Evolutionary conservation across 805 yeast genomes (phyloP), one percentile per base, ranked within the genome.

Genomic region (Zygosaccharomyces rouxii): DNA sequence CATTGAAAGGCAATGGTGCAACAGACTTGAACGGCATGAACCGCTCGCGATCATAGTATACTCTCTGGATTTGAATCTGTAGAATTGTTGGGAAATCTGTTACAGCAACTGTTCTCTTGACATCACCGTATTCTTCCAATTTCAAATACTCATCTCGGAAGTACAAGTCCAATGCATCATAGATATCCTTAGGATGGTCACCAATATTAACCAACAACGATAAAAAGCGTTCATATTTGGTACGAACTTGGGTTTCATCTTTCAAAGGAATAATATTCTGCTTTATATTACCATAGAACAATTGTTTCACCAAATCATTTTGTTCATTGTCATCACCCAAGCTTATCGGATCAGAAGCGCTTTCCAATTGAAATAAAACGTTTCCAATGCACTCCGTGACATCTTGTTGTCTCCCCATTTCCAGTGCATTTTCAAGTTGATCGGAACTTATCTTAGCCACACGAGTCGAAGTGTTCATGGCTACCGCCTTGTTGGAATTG

Each of bases 351-450:
- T 77, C 81, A 49, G 86, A 74, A 0, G 96, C 95, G 22, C 95
- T 87, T 63, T 92, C 97, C 31, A 94, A 71, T 64, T 92, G 98
- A 54, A 84, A 86, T 11, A 90, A 73, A 6, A 94, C 97, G 64
- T 94, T 94, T 47, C 90, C 95, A 60, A 92, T 89, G 66, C 98
- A 92, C 64, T 94, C 99, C 0, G 97, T 89, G 16, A 94, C 98
- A 71, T 94, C 99, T 65, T 94, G 99, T 64, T 94, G 99, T 55
- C 95, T 75, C 2, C 97, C 96, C 60, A 83, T 73, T 60, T 87
- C 90, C 46, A 84, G 72, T 0, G 94, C 83, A 57, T 83, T 78
- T 49, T 81, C 89, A 67, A 85, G 76, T 59, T 84, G 89, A 52
- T 82, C 86, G 3, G 80, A 69, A 42, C 68, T 67, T 14, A 70